phyloP scores from a whole-genome alignment of 2,329 filamentous ascomycete genomes.

The Clonostachys rosea region DNA sequence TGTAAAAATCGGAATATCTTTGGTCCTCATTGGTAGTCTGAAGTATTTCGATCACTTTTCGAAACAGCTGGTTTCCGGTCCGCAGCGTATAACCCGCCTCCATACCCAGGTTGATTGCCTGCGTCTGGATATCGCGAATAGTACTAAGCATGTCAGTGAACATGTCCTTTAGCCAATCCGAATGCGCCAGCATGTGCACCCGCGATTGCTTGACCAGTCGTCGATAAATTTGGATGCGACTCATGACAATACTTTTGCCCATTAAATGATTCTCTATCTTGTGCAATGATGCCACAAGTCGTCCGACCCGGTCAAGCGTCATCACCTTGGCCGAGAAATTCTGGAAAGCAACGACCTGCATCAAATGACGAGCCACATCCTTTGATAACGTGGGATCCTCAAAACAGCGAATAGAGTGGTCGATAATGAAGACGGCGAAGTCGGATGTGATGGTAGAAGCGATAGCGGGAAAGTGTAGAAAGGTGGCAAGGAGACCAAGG shows the following conservation, averaged over 20 bases:
- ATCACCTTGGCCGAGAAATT: conserved; percentile 73
- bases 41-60: conserved; percentile 61
- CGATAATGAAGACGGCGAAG: conserved; percentile 75
- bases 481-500: conserved; percentile 69
- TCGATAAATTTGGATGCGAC: conserved; percentile 74
- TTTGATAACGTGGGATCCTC: conserved; percentile 68
- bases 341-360: conserved; percentile 77
- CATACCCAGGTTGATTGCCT: conserved; percentile 70
- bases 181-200: conserved; percentile 63
- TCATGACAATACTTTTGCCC: conserved; percentile 76
- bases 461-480: conserved; percentile 71
- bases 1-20: conserved; percentile 66
- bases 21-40: conserved; percentile 44
- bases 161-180: conserved; percentile 78
- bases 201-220: conserved; percentile 70
- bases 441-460: conserved; percentile 69
- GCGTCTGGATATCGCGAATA: conserved; percentile 68
- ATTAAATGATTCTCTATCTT: conserved; percentile 68
- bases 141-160: conserved; percentile 78
- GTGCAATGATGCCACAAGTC: conserved; percentile 66
- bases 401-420: conserved; percentile 72
- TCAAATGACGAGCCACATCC: conserved; percentile 70
- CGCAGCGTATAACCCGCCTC: conserved; percentile 67
- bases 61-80: conserved; percentile 62
- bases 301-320: conserved; percentile 64